Percentiles rank a stretch among this genome's conserved stretches.
Conservation (phyloP, 2,329 filamentous ascomycete genomes). For the Penicillium sp. region DNA sequence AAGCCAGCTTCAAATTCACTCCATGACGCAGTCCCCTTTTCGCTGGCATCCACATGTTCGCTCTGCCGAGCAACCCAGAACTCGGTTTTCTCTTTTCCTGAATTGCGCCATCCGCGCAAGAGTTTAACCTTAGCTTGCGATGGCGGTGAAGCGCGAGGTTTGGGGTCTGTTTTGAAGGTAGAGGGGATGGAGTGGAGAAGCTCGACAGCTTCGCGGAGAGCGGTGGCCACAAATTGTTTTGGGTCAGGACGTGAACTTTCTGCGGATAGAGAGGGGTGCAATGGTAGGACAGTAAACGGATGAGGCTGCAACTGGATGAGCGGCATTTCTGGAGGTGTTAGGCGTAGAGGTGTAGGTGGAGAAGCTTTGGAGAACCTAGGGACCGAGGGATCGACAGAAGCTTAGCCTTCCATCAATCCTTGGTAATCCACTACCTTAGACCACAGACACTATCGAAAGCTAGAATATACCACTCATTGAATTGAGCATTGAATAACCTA, state of each 20-base stretch:
- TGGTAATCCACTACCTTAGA: neutral
- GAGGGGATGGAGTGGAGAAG: slow-evolving; percentile 29
- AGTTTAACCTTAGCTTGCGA: slow-evolving; percentile 32
- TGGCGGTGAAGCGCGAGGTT: slow-evolving; percentile 28
- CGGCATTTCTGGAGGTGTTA: slow-evolving; percentile 13
- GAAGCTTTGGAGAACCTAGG: neutral
- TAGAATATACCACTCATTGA: too few species aligned
- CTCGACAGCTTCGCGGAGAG: slow-evolving; percentile 29
- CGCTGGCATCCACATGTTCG: slow-evolving; percentile 29
- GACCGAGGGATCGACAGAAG: neutral
- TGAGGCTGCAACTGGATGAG: slow-evolving; percentile 28
- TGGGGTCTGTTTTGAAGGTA: slow-evolving; percentile 27
- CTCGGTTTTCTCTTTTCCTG: slow-evolving; percentile 21
- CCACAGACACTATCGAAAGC: too few species aligned
- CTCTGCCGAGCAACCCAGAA: slow-evolving; percentile 45
- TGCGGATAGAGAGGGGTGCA: slow-evolving; percentile 26
- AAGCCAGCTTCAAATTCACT: slow-evolving; percentile 39
- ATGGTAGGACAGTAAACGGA: slow-evolving; percentile 28
- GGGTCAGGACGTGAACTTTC: slow-evolving; percentile 17
- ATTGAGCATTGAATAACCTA: too few species aligned
- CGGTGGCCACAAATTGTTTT: slow-evolving; percentile 20
- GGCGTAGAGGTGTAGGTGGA: neutral
- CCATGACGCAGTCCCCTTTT: slow-evolving; percentile 37
- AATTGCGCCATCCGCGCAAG: slow-evolving; percentile 17
- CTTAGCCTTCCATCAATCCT: neutral